Evolutionary conservation across 2,329 filamentous ascomycete genomes (phyloP).

Genomic region (Rasamsonia emersonii): DNA sequence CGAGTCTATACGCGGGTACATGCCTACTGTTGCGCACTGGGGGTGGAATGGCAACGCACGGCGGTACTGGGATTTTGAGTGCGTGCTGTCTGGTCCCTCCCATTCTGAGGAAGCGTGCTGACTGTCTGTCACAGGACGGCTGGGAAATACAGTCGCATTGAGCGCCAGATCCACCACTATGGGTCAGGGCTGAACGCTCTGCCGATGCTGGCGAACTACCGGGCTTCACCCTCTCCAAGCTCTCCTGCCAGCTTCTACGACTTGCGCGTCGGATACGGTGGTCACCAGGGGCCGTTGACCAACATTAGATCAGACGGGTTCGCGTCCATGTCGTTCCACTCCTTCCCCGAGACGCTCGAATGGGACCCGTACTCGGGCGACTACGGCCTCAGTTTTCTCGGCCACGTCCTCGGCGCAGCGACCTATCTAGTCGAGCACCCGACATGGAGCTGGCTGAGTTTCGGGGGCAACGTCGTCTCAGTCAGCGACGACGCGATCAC

Average conservation of each 20-base stretch:
- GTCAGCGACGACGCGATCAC: slow-evolving; percentile 6
- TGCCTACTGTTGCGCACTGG: slow-evolving; percentile 52
- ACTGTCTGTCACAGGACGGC: slow-evolving; percentile 22
- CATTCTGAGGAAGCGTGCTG: background rate
- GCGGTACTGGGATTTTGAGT: slow-evolving; percentile 52
- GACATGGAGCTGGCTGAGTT: slow-evolving; percentile 41
- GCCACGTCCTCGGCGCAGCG: slow-evolving; percentile 41
- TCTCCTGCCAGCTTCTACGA: slow-evolving; percentile 41
- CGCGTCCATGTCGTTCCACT: slow-evolving; percentile 49
- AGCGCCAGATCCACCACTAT: slow-evolving; percentile 52
- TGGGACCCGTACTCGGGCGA: slow-evolving; percentile 53
- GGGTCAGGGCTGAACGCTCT: slow-evolving; percentile 51
- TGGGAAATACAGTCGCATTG: slow-evolving; percentile 33
- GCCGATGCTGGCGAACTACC: slow-evolving; percentile 46
- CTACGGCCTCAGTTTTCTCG: slow-evolving; percentile 49
- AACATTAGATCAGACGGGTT: slow-evolving; percentile 51
- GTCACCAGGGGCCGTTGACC: slow-evolving; percentile 44
- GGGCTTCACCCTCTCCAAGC: slow-evolving; percentile 16
- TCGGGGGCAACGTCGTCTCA: slow-evolving; percentile 37
- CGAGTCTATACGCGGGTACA: slow-evolving; percentile 48
- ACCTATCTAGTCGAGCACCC: slow-evolving; percentile 42
- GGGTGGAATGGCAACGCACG: slow-evolving; percentile 55
- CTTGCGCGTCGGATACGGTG: slow-evolving; percentile 48
- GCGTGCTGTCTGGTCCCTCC: slow-evolving; percentile 1
- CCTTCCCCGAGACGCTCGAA: slow-evolving; percentile 45